Conservation (phyloP, 495 filamentous ascomycete genomes). For the Annulohypoxylon maeteangense region DNA sequence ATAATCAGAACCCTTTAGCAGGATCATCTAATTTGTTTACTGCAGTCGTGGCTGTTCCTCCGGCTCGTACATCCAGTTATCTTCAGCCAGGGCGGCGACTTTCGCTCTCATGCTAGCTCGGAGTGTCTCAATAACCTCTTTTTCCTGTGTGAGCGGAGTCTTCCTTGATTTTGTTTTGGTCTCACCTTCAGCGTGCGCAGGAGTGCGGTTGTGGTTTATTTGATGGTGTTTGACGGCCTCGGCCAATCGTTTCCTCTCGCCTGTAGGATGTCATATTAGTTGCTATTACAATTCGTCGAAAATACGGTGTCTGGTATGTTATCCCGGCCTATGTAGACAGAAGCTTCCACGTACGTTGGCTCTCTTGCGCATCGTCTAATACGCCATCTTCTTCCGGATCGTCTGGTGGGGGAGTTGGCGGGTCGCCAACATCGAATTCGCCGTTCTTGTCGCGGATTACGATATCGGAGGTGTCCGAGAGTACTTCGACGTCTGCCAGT, state of each 20-base stretch:
- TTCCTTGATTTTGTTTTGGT: constrained; percentile 37
- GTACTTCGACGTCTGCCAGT: constrained; percentile 47
- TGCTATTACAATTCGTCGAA: background rate
- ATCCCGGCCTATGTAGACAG: background rate
- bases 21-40: constrained; percentile 27
- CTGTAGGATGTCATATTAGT: constrained; percentile 31
- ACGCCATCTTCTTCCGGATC: constrained; percentile 61
- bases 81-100: constrained; percentile 77
- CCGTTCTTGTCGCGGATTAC: constrained; percentile 81
- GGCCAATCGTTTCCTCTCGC: constrained; percentile 60
- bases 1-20: constrained; percentile 15
- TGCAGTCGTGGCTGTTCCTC: constrained; percentile 64
- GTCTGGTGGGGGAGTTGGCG: constrained; percentile 63
- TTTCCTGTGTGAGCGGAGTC: constrained; percentile 11
- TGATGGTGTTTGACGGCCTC: constrained; percentile 67
- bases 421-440: constrained; percentile 76
- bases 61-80: constrained; percentile 91
- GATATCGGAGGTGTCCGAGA: constrained; percentile 71
- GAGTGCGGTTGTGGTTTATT: constrained; percentile 70
- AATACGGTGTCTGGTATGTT: background rate
- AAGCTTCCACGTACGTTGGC: constrained; percentile 46
- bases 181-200: constrained; percentile 75
- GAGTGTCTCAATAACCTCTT: constrained; percentile 78
- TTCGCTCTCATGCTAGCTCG: constrained; percentile 77
- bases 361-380: constrained; percentile 58